Evolutionary conservation across 164 flowering plant genomes (phyloP).

Genomic region (Platanus orientalis): DNA sequence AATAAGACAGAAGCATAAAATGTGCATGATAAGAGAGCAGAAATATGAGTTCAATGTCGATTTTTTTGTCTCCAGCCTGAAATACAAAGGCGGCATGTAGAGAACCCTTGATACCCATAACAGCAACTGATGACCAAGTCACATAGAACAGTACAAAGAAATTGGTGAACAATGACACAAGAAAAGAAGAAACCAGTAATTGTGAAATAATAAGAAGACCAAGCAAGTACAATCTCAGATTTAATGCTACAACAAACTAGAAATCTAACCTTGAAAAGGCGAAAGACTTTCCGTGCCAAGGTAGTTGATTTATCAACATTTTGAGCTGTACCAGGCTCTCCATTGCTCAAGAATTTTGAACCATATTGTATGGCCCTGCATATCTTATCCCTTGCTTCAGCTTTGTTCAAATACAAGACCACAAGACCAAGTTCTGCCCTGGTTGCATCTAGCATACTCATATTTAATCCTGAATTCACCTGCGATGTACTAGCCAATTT

Average conservation of each 20-base stretch:
- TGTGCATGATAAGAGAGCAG: neutral
- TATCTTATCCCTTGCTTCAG: slow-evolving; percentile 98
- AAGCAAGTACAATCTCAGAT: neutral
- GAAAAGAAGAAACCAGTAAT: neutral
- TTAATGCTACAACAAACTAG: neutral
- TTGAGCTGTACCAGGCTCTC: slow-evolving; percentile 83
- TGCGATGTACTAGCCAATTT: slow-evolving; percentile 2
- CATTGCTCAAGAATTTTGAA: slow-evolving; percentile 89
- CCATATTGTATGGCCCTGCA: slow-evolving; percentile 99
- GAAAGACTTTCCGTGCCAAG: slow-evolving; percentile 72
- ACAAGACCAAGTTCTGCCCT: slow-evolving; percentile 89
- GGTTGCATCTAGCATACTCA: slow-evolving; percentile 77
- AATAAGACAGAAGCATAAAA: neutral
- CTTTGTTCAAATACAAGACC: slow-evolving; percentile 53
- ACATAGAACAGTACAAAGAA: neutral
- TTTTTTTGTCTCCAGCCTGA: neutral
- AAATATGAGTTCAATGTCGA: neutral
- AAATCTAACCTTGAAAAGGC: slow-evolving; percentile 86
- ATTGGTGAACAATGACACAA: neutral
- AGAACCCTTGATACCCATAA: neutral
- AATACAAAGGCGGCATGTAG: neutral
- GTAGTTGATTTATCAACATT: neutral
- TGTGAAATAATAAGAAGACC: neutral
- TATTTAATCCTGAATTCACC: slow-evolving; percentile 27
- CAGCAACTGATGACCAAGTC: neutral